These are phyloP conservation scores for Moesziomyces sp. DNA, from an alignment of 1,284 basidiomycete species.

Conservation along the genomic window DNA sequence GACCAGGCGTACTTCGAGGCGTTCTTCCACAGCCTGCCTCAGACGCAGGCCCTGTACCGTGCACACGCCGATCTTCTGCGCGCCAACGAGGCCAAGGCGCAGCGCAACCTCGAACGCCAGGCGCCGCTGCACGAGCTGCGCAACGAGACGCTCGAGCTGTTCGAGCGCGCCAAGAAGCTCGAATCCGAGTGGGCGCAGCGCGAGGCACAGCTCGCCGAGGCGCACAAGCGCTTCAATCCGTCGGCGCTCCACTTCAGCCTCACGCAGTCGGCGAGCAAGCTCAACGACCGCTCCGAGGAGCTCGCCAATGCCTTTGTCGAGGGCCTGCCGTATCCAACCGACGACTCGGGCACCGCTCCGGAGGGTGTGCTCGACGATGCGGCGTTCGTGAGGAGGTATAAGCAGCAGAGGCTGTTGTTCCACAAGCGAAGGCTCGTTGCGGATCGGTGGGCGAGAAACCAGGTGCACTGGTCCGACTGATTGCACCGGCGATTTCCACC, in stretches of 20 bases:
- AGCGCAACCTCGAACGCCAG: constrained; percentile 49
- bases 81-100: constrained; percentile 50
- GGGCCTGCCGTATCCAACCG: constrained; percentile 44
- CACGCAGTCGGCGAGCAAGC: constrained; percentile 41
- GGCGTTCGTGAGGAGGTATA: constrained; percentile 53
- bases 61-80: constrained; percentile 45
- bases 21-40: constrained; percentile 47
- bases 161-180: constrained; percentile 46
- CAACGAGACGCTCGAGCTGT: constrained; percentile 51
- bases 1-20: constrained; percentile 52
- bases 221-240: constrained; percentile 56
- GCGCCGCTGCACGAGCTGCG: constrained; percentile 54
- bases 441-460: constrained; percentile 50
- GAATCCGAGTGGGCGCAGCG: constrained; percentile 48
- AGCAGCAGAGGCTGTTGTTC: constrained; percentile 48
- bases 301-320: constrained; percentile 65
- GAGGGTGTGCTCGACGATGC: constrained; percentile 32
- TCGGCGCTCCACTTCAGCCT: constrained; percentile 51
- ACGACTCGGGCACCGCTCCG: constrained; percentile 22
- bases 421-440: constrained; percentile 51
- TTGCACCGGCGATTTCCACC: neutral
- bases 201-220: constrained; percentile 49
- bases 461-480: constrained; percentile 54
- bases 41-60: constrained; percentile 39
- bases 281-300: constrained; percentile 58